Evolutionary conservation across 2,329 filamentous ascomycete genomes (phyloP).

Genomic region (Akanthomyces dipterigenus): DNA sequence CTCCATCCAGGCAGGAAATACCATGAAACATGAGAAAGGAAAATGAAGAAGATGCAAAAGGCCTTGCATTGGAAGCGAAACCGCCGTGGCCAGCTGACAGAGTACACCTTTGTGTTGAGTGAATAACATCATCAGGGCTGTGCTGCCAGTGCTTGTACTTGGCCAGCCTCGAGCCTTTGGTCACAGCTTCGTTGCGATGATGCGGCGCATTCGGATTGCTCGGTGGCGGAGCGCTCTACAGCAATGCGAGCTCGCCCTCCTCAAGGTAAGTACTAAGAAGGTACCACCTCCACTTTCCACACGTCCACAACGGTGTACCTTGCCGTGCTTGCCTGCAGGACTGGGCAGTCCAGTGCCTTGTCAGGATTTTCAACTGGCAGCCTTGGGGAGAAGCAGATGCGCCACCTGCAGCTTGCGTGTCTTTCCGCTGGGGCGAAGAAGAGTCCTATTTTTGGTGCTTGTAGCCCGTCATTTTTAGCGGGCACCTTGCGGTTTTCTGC

Average conservation of each 20-base stretch:
- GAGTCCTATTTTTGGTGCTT: constrained; percentile 1
- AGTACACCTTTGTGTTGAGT: background rate
- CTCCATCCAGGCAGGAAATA: too few species aligned
- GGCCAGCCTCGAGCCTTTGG: background rate
- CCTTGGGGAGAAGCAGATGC: background rate
- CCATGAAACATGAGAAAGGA: background rate
- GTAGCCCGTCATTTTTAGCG: background rate
- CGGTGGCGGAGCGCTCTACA: background rate
- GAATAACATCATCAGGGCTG: background rate
- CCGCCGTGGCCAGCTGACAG: background rate
- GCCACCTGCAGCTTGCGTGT: background rate
- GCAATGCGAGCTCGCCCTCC: background rate
- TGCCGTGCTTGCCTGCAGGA: too few species aligned
- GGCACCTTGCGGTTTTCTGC: background rate
- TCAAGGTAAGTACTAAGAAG: background rate
- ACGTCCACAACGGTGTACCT: too few species aligned
- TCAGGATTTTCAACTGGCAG: background rate
- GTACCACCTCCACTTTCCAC: too few species aligned
- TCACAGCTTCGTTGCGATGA: constrained; percentile 3
- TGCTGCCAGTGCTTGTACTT: background rate
- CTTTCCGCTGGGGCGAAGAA: background rate
- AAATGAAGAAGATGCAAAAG: background rate
- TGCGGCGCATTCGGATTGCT: background rate
- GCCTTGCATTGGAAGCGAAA: too few species aligned
- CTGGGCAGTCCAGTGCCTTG: background rate